Base-by-base conservation (phyloP, 257 asterid genomes). In the Marsdenia floribunda region DNA sequence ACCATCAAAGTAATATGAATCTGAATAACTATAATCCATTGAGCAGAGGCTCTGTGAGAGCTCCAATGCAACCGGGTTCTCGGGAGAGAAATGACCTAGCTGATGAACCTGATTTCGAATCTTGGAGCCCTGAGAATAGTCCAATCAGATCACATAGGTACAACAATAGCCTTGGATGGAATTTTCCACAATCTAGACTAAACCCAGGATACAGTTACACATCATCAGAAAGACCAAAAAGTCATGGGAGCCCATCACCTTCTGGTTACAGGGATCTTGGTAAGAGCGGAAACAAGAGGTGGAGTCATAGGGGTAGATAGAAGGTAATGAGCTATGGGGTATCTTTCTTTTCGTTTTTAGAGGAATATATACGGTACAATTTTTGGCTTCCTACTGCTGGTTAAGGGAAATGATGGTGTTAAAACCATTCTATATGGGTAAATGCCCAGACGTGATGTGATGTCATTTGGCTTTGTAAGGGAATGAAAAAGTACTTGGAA, bases 41-140 rank as follows among this genome's bases (percentile, higher is more conserved):
- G 68, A 44, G 60, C 2, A 80, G 80, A 29, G 84, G 82, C 9
- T 59, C 87, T 24, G 77, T 60, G 24, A 81, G 67, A 68, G 79
- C 74, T 50, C 67, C 84, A 7, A 29, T 33, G 55, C 77, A 44
- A 5, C 57, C 59, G 8, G 74, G 76, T 70, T 19, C 58, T 47
- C 77, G 90, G 90, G 90, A 81, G 69, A 82, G 90, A 80, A 83
- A 76, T 71, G 82, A 66, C 11, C 42, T 29, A 55, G 73, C 19
- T 50, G 87, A 68, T 50, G 80, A 87, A 80, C 78, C 85, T 1
- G 88, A 61, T 49, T 86, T 44, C n/a, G 95, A 89, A 74, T 76
- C 94, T 3, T 82, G 92, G 93, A 88, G 96, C 81, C 98, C 89
- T 16, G 90, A 88, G 19, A 77, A 89, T 76, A 88, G 96, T 77